Percentiles rank a stretch among this genome's conserved stretches.
Evolutionary conservation across 176 grass and related monocot species (phyloP).

Genomic region (Raddia guianensis): DNA sequence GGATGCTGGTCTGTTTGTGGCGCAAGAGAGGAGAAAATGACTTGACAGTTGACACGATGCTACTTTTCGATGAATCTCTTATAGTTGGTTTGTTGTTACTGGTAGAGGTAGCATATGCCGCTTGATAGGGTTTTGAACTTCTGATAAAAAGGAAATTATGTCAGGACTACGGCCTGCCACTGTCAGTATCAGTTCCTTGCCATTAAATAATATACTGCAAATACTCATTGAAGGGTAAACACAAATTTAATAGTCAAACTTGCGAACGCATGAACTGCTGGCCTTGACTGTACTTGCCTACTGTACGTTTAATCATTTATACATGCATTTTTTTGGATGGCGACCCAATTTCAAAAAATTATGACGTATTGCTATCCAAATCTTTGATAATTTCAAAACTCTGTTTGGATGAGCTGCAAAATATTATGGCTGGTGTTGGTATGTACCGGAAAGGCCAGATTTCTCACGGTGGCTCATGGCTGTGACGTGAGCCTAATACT

Average conservation of each 20-base stretch:
- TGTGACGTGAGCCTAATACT: not conserved
- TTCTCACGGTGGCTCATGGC: no score
- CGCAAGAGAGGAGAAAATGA: conserved; percentile 37
- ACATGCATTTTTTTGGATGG: not conserved
- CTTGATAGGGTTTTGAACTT: not conserved
- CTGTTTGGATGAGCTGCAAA: no score
- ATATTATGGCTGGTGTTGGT: no score
- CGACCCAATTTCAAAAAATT: not conserved
- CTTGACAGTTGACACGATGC: not conserved
- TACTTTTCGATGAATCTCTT: conserved; percentile 48
- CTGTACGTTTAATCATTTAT: conserved; percentile 1
- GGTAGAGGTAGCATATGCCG: no score
- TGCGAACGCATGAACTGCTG: not conserved
- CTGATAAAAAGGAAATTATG: not conserved
- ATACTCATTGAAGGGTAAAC: not conserved
- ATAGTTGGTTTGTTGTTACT: no score
- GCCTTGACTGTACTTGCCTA: not conserved
- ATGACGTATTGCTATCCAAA: not conserved
- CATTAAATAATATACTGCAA: not conserved
- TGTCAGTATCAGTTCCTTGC: not conserved
- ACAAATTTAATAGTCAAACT: not conserved
- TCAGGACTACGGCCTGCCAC: not conserved
- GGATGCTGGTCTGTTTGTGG: not conserved
- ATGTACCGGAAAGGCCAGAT: no score
- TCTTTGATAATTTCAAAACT: not conserved